Percentiles rank a stretch among this genome's conserved stretches.
phyloP scores from a whole-genome alignment of 768 basidiomycete species.

The Podaxis sp. region DNA sequence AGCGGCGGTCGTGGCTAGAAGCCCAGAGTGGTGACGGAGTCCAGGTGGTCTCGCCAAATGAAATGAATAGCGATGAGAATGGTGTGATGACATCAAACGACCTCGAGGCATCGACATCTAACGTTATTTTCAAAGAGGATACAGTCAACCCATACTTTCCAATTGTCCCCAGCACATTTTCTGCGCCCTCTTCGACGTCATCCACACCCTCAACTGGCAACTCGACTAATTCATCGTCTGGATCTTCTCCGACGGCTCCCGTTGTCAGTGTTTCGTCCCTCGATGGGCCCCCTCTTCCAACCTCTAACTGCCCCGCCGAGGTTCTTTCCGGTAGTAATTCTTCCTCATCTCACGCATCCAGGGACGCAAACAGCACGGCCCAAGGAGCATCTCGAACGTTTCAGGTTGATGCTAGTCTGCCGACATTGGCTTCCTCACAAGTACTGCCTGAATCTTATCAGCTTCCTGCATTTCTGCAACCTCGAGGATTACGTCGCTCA shows the following conservation, averaged over 20 bases:
- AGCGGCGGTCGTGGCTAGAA: slow-evolving; percentile 8
- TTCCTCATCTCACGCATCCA: not conserved
- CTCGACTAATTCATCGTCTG: slow-evolving; percentile 5
- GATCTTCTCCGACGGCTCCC: slow-evolving; percentile 4
- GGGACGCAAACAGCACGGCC: not conserved
- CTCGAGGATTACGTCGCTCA: not conserved
- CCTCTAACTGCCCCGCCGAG: not conserved
- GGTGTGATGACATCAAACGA: slow-evolving; percentile 11
- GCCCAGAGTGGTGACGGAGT: slow-evolving; percentile 14
- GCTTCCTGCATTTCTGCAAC: not conserved
- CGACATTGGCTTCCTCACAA: not conserved
- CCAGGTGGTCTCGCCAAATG: slow-evolving; percentile 14
- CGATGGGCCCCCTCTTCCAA: not conserved
- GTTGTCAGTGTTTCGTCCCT: not conserved
- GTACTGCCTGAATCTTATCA: not conserved
- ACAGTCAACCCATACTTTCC: slow-evolving; percentile 54
- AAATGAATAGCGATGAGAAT: slow-evolving; percentile 16
- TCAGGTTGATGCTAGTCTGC: not conserved
- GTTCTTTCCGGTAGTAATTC: not conserved
- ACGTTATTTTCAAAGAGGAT: slow-evolving; percentile 14
- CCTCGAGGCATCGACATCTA: slow-evolving; percentile 8
- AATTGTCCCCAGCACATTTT: slow-evolving; percentile 21
- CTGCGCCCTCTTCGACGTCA: slow-evolving; percentile 12
- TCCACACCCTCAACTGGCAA: slow-evolving; percentile 9
- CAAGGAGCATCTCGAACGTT: not conserved